Base-by-base conservation (phyloP, 2,329 filamentous ascomycete genomes). In the Colletotrichum gloeosporioides region DNA sequence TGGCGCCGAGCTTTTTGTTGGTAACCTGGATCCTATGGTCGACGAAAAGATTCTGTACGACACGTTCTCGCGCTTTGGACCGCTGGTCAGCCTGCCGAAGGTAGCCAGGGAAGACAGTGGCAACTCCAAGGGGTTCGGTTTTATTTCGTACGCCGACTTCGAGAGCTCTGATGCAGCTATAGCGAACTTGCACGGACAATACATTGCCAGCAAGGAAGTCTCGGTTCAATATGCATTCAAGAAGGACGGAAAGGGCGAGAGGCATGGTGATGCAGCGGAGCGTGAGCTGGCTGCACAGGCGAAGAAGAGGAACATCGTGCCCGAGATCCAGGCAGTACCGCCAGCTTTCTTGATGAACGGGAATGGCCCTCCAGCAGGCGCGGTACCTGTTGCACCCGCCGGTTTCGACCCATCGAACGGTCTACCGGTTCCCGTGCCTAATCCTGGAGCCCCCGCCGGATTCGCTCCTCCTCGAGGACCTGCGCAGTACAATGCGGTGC, bases 181-280 rank as follows among this genome's bases (percentile, higher is more conserved):
- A 78, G 91, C 93, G 79, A 97, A 96, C 84, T 96, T 99, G 94
- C 95, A 98, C 84, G 95, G 95, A 68, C 96, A 99, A 87, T 99
- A 97, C 85, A 92, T 99, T 77, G 96, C 98, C 89, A 98, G 97
- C 89, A 98, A 98, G 87, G 95, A 98, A 85, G 94, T 99, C 80
- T 95, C 94, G 4, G 97, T 99, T 61, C 96, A 99, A 86, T 99
- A 99, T 85, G 97, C 97, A 53, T 99, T 98, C 91, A 99, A 99
- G 90, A 99, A 99, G 87, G 97, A 99, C 82, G 97, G 97, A 80
- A 98, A 98, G 87, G 96, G 96, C 80, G 96, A 99, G 87, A 90
- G 97, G 75, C 97, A 99, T 83, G 97, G 97, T 81, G 97, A 99
- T 84, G 92, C 96, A 80, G 97, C 97, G 34, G 97, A 99, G 87